Percentiles rank a stretch among this genome's conserved stretches.
phyloP scores from a whole-genome alignment of 352 stramenopile species.

The Globisporangium rhizosaccharum region DNA sequence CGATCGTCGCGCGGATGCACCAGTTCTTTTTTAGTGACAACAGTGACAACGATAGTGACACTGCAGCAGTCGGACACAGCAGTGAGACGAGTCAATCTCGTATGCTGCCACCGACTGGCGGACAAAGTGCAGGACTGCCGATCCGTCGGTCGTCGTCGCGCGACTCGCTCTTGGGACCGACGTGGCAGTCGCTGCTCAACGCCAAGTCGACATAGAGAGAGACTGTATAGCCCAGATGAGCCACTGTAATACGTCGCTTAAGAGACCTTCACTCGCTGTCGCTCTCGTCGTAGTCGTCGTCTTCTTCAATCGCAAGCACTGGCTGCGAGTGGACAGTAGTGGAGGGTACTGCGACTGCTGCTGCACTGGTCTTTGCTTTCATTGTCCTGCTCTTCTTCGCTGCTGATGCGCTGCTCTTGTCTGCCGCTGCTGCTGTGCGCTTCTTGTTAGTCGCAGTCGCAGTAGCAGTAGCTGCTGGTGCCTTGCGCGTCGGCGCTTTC shows the following conservation, averaged over 20 bases:
- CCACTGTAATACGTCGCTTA: too few species aligned
- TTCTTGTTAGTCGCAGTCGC: not conserved
- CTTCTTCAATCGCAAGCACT: slow-evolving; percentile 43
- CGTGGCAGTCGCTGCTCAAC: slow-evolving; percentile 58
- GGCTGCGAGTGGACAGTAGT: not conserved
- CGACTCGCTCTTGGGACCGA: slow-evolving; percentile 61
- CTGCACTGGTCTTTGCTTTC: slow-evolving; percentile 6
- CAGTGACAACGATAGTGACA: slow-evolving; percentile 4
- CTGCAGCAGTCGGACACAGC: too few species aligned
- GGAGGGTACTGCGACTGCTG: not conserved
- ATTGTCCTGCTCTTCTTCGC: not conserved
- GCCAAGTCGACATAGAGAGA: slow-evolving; percentile 22
- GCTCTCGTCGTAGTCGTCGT: slow-evolving; percentile 74
- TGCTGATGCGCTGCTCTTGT: not conserved
- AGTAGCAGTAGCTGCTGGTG: not conserved
- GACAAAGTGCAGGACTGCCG: not conserved
- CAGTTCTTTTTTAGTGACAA: slow-evolving; percentile 57
- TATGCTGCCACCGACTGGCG: slow-evolving; percentile 6
- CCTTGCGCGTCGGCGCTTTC: not conserved
- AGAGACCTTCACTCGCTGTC: slow-evolving; percentile 37
- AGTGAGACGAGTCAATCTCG: not conserved
- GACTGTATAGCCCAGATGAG: not conserved
- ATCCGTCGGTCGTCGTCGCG: slow-evolving; percentile 67
- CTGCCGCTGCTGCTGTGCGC: slow-evolving; percentile 6
- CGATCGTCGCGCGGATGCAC: slow-evolving; percentile 79